phyloP scores from a whole-genome alignment of 83 land plant genomes.

The Picea abies region DNA sequence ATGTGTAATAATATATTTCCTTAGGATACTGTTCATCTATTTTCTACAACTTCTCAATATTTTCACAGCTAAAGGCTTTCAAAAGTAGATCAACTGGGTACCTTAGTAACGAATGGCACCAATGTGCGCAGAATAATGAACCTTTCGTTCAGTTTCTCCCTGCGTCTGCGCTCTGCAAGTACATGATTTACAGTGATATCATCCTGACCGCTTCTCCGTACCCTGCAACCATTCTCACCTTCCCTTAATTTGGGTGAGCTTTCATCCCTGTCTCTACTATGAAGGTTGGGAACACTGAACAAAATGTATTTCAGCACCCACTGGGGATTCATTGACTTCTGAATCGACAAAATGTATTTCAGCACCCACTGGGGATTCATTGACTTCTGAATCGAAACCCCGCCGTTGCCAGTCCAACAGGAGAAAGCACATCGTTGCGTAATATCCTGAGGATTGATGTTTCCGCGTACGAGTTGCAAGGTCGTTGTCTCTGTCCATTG shows the following conservation, averaged over 20 bases:
- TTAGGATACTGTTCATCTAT: too few relatives aligned
- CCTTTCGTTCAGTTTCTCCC: conserved; percentile 86
- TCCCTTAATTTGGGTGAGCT: conserved; percentile 36
- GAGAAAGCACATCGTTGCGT: conserved; percentile 38
- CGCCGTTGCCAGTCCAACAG: conserved; percentile 32
- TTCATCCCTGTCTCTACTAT: conserved; percentile 40
- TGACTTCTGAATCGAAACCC: conserved; percentile 12
- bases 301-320: conserved; percentile 56
- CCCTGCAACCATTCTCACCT: conserved; percentile 18
- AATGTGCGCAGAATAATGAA: conserved; percentile 72
- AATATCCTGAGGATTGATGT: conserved; percentile 1
- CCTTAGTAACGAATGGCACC: conserved; percentile 86
- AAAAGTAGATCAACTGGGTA: conserved; percentile 3
- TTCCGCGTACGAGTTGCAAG: conserved; percentile 3
- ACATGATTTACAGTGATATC: conserved; percentile 78
- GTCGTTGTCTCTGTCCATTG: conserved; percentile 24
- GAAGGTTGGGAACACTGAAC: conserved; percentile 43
- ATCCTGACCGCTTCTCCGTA: conserved; percentile 53
- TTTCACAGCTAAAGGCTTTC: too few relatives aligned
- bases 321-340: too few relatives aligned
- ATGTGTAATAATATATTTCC: too few relatives aligned
- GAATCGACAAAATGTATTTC: conserved; percentile 51
- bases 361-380: conserved; percentile 44
- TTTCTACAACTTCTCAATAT: too few relatives aligned
- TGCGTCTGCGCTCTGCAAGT: conserved; percentile 73